Evolutionary conservation across 257 asterid genomes (phyloP).

Genomic region (Oldenlandia corymbosa): DNA sequence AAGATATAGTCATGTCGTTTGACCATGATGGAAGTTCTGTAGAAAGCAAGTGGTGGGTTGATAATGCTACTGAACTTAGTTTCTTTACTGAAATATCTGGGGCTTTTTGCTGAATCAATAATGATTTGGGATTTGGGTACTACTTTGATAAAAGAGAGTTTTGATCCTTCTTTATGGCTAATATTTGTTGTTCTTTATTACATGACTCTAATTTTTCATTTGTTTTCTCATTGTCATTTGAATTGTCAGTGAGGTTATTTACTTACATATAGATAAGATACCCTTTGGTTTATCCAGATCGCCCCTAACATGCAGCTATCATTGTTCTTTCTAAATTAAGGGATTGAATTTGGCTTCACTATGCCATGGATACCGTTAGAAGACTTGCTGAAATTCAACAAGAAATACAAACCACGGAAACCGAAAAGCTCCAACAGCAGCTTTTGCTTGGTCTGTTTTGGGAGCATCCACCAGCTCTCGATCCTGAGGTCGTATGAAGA

Average conservation of each 20-base stretch:
- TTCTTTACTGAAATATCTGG: background rate
- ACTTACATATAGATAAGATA: background rate
- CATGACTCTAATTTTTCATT: background rate
- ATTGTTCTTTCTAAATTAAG: constrained; percentile 20
- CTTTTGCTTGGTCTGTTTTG: background rate
- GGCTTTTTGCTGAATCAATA: background rate
- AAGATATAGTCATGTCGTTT: background rate
- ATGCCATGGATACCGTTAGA: no score
- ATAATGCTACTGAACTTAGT: background rate
- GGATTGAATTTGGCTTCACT: no score
- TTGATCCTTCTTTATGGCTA: no score
- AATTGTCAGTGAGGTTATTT: background rate
- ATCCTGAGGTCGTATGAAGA: no score
- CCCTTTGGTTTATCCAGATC: background rate
- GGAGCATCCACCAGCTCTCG: background rate
- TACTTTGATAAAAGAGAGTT: no score
- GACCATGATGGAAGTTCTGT: background rate
- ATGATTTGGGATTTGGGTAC: no score
- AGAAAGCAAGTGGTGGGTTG: background rate
- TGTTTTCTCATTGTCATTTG: background rate
- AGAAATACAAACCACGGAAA: background rate
- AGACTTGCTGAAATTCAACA: background rate
- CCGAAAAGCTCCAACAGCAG: background rate
- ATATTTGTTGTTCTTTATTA: background rate
- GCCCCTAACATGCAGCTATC: no score